These are phyloP conservation scores for Colletotrichum sp. DNA, from an alignment of 2,329 filamentous ascomycete species.

Conservation along the genomic window DNA sequence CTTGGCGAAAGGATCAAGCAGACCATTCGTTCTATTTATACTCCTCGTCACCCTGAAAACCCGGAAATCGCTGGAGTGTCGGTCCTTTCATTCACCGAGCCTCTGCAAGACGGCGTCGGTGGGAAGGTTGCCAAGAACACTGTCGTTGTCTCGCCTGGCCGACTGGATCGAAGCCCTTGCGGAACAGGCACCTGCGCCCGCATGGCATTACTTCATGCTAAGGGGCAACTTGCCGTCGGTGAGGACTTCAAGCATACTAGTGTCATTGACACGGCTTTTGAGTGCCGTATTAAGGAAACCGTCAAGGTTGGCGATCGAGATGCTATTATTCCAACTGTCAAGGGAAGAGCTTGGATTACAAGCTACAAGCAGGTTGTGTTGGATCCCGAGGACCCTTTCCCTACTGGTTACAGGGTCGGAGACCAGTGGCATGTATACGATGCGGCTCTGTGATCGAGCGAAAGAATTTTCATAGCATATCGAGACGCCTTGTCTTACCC, in stretches of 20 bases:
- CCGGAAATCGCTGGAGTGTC: slow-evolving; percentile 43
- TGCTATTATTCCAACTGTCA: slow-evolving; percentile 44
- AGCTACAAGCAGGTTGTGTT: slow-evolving; percentile 47
- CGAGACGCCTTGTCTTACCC: background rate
- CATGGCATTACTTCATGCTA: slow-evolving; percentile 46
- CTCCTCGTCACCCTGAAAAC: slow-evolving; percentile 48
- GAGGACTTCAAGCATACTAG: slow-evolving; percentile 43
- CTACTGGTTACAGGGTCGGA: slow-evolving; percentile 30
- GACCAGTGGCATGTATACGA: background rate
- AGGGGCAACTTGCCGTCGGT: slow-evolving; percentile 38
- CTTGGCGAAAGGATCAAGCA: slow-evolving; percentile 47
- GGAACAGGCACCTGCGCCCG: slow-evolving; percentile 49
- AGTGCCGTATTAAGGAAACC: slow-evolving; percentile 37
- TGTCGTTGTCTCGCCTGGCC: slow-evolving; percentile 47
- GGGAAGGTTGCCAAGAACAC: slow-evolving; percentile 40
- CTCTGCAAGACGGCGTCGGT: slow-evolving; percentile 25
- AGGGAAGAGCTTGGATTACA: slow-evolving; percentile 51
- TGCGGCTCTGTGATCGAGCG: background rate
- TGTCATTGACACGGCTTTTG: slow-evolving; percentile 45
- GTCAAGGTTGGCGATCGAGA: slow-evolving; percentile 41
- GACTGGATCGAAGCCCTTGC: slow-evolving; percentile 51
- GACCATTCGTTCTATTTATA: slow-evolving; percentile 36
- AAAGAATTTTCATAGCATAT: background rate
- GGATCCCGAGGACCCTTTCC: slow-evolving; percentile 48
- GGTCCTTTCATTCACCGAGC: slow-evolving; percentile 41